Evolutionary conservation across 495 filamentous ascomycete genomes (phyloP).

Genomic region (Penicillium subrubescens): DNA sequence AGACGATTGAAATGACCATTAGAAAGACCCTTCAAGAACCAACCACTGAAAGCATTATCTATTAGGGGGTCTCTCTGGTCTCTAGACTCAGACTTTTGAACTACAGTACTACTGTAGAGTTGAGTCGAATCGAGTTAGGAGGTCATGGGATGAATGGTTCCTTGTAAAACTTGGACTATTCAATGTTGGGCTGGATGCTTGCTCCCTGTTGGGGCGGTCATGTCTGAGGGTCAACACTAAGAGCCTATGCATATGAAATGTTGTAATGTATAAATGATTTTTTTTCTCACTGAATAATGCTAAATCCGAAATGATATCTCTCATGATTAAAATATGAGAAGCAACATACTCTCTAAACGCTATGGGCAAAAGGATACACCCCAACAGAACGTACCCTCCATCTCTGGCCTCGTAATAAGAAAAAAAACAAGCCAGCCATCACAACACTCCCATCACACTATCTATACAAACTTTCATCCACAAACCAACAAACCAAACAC

Average conservation of each 20-base stretch:
- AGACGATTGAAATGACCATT: too few relatives aligned
- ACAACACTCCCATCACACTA: conserved; percentile 5
- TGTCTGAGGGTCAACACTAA: not conserved
- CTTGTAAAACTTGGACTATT: not conserved
- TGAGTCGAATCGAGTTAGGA: not conserved
- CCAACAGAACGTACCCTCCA: not conserved
- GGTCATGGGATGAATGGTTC: not conserved
- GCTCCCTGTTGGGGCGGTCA: too few relatives aligned
- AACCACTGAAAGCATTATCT: too few relatives aligned
- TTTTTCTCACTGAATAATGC: not conserved
- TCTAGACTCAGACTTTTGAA: too few relatives aligned
- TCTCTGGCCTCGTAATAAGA: not conserved
- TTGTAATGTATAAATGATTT: not conserved
- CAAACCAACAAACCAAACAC: not conserved
- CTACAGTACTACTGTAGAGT: too few relatives aligned
- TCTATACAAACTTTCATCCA: not conserved
- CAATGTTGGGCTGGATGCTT: not conserved
- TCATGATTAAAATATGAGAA: not conserved
- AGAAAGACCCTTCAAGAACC: too few relatives aligned
- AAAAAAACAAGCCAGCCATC: not conserved
- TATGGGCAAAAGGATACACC: not conserved
- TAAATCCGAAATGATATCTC: not conserved
- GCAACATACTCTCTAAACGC: not conserved
- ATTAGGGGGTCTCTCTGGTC: too few relatives aligned
- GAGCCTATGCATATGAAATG: not conserved